A percentile compares a stretch with the other conserved stretches of the same genome.
Conservation (phyloP, 768 basidiomycete genomes). For the Favolaschia claudopus region DNA sequence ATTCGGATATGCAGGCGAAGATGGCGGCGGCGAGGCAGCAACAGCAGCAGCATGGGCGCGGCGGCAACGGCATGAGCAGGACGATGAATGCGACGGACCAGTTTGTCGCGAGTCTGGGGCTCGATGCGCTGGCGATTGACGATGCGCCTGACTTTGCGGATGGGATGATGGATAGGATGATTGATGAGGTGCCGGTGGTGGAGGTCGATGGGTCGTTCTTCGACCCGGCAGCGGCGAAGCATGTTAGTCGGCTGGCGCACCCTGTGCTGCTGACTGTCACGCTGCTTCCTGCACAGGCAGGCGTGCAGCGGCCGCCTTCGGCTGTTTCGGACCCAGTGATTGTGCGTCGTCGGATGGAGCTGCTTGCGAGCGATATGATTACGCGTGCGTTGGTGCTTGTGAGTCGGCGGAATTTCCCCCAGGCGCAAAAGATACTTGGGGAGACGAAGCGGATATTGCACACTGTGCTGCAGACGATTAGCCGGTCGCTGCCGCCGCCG, state of each 20-base stretch:
- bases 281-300: slow-evolving; percentile 67
- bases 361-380: slow-evolving; percentile 97
- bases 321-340: slow-evolving; percentile 83
- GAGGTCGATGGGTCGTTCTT: slow-evolving; percentile 97
- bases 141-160: slow-evolving; percentile 80
- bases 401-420: slow-evolving; percentile 87
- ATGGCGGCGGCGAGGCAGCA: slow-evolving; percentile 32
- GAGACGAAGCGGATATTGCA: slow-evolving; percentile 94
- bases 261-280: slow-evolving; percentile 96
- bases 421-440: slow-evolving; percentile 88
- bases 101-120: slow-evolving; percentile 86
- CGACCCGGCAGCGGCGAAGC: slow-evolving; percentile 86
- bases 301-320: slow-evolving; percentile 49
- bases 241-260: slow-evolving; percentile 87
- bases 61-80: slow-evolving; percentile 37
- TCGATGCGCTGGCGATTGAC: slow-evolving; percentile 77
- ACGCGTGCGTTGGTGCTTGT: slow-evolving; percentile 93
- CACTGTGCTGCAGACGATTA: slow-evolving; percentile 87
- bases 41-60: slow-evolving; percentile 19
- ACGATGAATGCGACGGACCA: slow-evolving; percentile 85
- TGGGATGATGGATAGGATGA: slow-evolving; percentile 96
- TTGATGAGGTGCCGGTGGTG: slow-evolving; percentile 95
- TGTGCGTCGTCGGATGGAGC: slow-evolving; percentile 94
- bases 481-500: slow-evolving; percentile 72
- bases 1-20: slow-evolving; percentile 61